Evolutionary conservation across 129 eudicot species (phyloP), one percentile per base, ranked within the genome.

Genomic region (Rutidosis leptorrhynchoides): DNA sequence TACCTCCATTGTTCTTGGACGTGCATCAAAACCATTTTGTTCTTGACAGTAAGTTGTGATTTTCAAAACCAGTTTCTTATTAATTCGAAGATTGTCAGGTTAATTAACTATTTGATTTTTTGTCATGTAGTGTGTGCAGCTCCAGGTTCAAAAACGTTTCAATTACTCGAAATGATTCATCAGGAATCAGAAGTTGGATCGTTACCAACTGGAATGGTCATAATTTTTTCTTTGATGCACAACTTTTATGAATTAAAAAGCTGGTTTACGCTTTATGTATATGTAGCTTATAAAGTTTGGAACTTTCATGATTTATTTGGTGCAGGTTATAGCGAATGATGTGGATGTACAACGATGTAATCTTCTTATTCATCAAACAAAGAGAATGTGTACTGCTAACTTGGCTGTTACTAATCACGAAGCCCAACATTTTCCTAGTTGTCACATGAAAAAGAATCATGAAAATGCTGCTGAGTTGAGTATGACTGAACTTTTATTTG

Each of bases 351-450:
- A 94, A 71, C 73, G 99, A 73, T 89, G 99, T 73, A 94, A 94
- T 81, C 99, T 94, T 82, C 95, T 94, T 60, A 94, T 94, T 74
- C 99, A 94, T 67, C 99, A 94, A 81, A 94, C 97, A 30, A 94
- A 94, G 72, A 84, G 99, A 72, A 94, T 94, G 95, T 94, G 93
- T 74, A 94, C 99, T 65, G 86, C 96, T 55, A 94, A 94, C 80
- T 84, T 94, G 86, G 78, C 83, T 61, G 99, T 94, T 70, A 94
- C 99, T 58, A 94, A 89, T 77, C 96, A 94, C 62, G 99, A 94
- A 84, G 99, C 99, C 15, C 99, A 94, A 62, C 84, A 94, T 62
- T 94, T 94, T 21, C 99, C 99, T 3, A 65, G 99, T 78, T 94
- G 99, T 77, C 94, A 83, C 68, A 68, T 81, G 75, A 83, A 64